phyloP scores from a whole-genome alignment of 2,329 filamentous ascomycete species.

The Cercospora beticola region DNA sequence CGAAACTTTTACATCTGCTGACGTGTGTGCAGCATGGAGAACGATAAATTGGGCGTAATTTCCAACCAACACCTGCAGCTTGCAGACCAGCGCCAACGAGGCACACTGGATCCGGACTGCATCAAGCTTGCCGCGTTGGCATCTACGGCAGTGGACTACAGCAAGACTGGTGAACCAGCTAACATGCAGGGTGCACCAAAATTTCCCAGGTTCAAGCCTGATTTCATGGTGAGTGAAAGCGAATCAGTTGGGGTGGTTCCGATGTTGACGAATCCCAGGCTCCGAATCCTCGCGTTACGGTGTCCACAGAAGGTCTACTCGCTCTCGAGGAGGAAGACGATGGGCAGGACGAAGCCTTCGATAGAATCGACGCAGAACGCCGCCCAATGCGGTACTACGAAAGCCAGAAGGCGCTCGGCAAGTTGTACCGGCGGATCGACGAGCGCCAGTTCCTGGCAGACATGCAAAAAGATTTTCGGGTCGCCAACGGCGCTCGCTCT shows the following conservation, averaged over 20 bases:
- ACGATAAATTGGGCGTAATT: conserved; percentile 46
- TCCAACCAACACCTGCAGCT: conserved; percentile 44
- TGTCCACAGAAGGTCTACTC: conserved; percentile 49
- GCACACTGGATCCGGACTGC: conserved; percentile 39
- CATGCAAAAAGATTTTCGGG: conserved; percentile 37
- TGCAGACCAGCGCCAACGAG: conserved; percentile 39
- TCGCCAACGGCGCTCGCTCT: conserved; percentile 19
- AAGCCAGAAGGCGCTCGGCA: conserved; percentile 67
- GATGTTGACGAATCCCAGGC: conserved; percentile 29
- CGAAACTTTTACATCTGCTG: conserved; percentile 25
- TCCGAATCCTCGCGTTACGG: conserved; percentile 45
- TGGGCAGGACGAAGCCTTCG: conserved; percentile 47
- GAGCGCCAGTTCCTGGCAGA: conserved; percentile 65
- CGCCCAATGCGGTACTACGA: conserved; percentile 59
- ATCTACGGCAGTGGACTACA: conserved; percentile 42
- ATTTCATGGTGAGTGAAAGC: conserved; percentile 49
- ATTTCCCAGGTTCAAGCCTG: conserved; percentile 44
- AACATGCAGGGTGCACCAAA: conserved; percentile 49
- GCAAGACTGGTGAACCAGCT: conserved; percentile 60
- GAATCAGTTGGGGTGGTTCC: background rate
- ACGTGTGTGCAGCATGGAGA: conserved; percentile 58
- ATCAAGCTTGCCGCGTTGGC: conserved; percentile 43
- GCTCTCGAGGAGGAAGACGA: conserved; percentile 50
- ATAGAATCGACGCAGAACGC: conserved; percentile 32
- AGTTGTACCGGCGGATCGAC: conserved; percentile 70